Percentiles rank a stretch among this genome's conserved stretches.
Evolutionary conservation across 1,284 basidiomycete genomes (phyloP).

Genomic region (Sanguinoderma infundibulare): DNA sequence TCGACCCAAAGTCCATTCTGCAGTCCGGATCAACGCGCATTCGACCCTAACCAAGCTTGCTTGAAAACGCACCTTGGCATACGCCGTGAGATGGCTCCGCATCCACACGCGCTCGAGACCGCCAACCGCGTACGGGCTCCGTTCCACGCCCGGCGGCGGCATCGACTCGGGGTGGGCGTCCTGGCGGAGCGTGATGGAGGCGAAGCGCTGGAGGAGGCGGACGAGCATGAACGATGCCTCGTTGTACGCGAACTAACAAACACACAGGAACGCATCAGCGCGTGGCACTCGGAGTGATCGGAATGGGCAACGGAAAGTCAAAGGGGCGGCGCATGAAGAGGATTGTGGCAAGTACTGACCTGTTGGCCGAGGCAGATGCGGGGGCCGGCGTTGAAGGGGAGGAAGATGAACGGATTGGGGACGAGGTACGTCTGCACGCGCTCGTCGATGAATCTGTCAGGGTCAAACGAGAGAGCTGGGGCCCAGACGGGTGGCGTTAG

Average conservation of each 20-base stretch:
- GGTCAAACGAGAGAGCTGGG: slow-evolving; percentile 43
- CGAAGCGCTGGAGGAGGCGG: slow-evolving; percentile 65
- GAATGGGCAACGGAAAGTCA: not conserved
- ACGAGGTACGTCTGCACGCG: slow-evolving; percentile 40
- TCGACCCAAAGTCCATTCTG: slow-evolving; percentile 27
- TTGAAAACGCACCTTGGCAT: slow-evolving; percentile 48
- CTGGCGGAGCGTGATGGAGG: slow-evolving; percentile 44
- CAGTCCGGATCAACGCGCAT: too few relatives aligned
- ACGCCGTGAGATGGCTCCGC: slow-evolving; percentile 61
- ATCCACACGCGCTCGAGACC: slow-evolving; percentile 54
- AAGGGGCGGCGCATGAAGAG: too few relatives aligned
- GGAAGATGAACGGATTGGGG: slow-evolving; percentile 51
- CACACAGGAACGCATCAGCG: not conserved
- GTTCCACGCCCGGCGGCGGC: slow-evolving; percentile 26
- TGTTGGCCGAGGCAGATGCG: slow-evolving; percentile 54
- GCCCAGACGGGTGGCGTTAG: not conserved
- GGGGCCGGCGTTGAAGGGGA: slow-evolving; percentile 54
- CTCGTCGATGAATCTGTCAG: slow-evolving; percentile 47
- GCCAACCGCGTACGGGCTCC: slow-evolving; percentile 36
- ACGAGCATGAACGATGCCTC: slow-evolving; percentile 71
- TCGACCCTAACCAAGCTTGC: too few relatives aligned
- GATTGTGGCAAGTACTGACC: slow-evolving; percentile 23
- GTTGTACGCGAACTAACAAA: slow-evolving; percentile 68
- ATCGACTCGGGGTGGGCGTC: slow-evolving; percentile 41
- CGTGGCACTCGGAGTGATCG: not conserved